Evolutionary conservation across 2,329 filamentous ascomycete genomes (phyloP), one percentile per base, ranked within the genome.

Genomic region (Lojkania enalia): DNA sequence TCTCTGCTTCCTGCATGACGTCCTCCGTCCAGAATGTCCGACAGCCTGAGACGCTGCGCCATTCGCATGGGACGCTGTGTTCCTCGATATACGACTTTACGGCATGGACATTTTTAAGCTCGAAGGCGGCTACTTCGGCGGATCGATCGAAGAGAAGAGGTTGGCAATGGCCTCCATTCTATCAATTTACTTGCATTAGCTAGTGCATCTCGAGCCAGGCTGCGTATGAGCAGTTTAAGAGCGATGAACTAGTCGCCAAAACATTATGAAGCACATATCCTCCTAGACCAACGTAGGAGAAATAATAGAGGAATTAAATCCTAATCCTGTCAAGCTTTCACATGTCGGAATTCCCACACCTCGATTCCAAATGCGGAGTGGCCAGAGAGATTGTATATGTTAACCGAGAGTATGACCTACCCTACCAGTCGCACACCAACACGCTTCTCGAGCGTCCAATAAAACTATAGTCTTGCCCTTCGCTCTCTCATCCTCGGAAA

Each of bases 361-460:
- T 20, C n/a, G 39, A 44, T 32, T n/a, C n/a, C 23, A 35, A 23
- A 25, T n/a, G 35, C 13, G n/a, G n/a, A n/a, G 15, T 4, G 23
- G 23, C 23, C 23, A 27, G 23, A 27, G 7, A 7, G 7, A 27
- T 27, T n/a, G 7, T 27, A n/a, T 9, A 27, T 27, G 23, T 27
- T 27, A 33, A 7, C 9, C 30, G 15, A 33, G 30, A 33, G 9
- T 11, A 11, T 20, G 25, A 42, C 82, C 76, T 61, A 88, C 85
- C 61, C 87, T 73, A n/a, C 88, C 87, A 1, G 87, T 92, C n/a
- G 88, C 88, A 14, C 88, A 88, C 81, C 82, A 90, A 61, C 87
- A 91, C 3, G 84, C 86, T 72, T 91, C 87, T 57, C 88, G 77
- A 12, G 88, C 88, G 70, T 92, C 88, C 4, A 92, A 75, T 74